Base-by-base conservation (phyloP, 805 yeast genomes). In the Pichia kluyveri region DNA sequence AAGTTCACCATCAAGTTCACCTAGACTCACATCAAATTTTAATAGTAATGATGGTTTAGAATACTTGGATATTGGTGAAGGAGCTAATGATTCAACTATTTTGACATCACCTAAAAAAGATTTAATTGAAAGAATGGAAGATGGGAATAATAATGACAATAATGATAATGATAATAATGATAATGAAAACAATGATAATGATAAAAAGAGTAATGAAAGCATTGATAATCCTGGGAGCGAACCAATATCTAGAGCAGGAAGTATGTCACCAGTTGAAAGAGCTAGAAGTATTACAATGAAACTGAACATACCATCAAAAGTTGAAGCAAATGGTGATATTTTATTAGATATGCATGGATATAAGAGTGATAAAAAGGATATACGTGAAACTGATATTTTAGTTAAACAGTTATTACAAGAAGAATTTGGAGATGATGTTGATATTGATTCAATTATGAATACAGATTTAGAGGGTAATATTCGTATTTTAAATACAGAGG, bases 271-370 rank as follows among this genome's bases (percentile, higher is more conserved):
- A 12, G 45, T 79, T 43, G 83, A 80, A 53, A 72, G 78, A 54
- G 83, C 86, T 7, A 72, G 73, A 50, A 78, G 78, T 40, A 69
- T 87, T 26, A 79, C 91, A 28, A 75, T 77, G 54, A 80, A 75
- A 60, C 71, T 87, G 39, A 79, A 89, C 60, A 89, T 93, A 32
- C 96, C 97, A 1, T 82, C 95, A 30, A 86, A 82, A 55, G 76
- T 90, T 37, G 95, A 86, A 53, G 82, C 83, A 52, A 86, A 87
- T 58, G 99, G 99, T 12, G 96, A 89, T 60, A 73, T 93, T 56
- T 77, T 89, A 40, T 69, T 93, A 41, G 99, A 93, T 67, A 87
- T 91, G 82, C 95, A 89, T 57, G 99, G 99, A 17, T 93, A 93
- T 67, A 91, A 90, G 66, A 84, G 95, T 34, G 88, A 83, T 57